Evolutionary conservation across 208 protist genomes (phyloP), one percentile per base, ranked within the genome.

Genomic region (Trypanosoma grayi): DNA sequence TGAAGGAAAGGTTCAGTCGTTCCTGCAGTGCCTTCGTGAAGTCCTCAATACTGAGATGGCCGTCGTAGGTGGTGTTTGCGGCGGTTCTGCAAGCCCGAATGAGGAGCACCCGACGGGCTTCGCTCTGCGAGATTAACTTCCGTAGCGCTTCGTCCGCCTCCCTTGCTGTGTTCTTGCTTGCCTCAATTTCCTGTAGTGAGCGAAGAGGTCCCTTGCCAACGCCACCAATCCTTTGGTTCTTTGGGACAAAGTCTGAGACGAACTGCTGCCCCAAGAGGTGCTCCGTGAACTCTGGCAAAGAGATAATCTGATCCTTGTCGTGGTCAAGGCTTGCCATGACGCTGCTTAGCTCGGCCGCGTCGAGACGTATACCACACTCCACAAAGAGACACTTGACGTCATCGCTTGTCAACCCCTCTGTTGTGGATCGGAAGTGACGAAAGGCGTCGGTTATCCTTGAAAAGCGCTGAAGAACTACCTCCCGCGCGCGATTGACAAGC

Each of bases 271-370:
- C 68, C 36, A 92, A 64, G 46, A 96, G 73, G 41, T 84, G 57
- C 63, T 93, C 77, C n/a, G 70, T 79, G 55, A 97, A 94, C 28
- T 95, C 90, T 25, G 71, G 51, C 9, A 97, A 70, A 16, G 75
- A 79, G 14, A 97, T 80, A 70, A 74, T 75, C n/a, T 86, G 77
- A 66, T 89, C 77, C 7, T 85, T 72, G 64, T 97, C 81, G 16
- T 62, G 52, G 61, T 96, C 90, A n/a, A 82, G 63, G n/a, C 25
- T 44, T 60, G 51, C 51, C 80, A 91, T 90, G 31, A 92, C 75
- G 30, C 57, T 53, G 1, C 81, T 76, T 39, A 92, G 66, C 60
- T 87, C 73, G 11, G 22, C 60, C 3, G 62, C 77, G 36, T 73
- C 74, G 41, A 82, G 43, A 28, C 73, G 71, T 33, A 70, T 60